Conservation (phyloP, 2,329 filamentous ascomycete species). For the Aspergillus hortae region DNA sequence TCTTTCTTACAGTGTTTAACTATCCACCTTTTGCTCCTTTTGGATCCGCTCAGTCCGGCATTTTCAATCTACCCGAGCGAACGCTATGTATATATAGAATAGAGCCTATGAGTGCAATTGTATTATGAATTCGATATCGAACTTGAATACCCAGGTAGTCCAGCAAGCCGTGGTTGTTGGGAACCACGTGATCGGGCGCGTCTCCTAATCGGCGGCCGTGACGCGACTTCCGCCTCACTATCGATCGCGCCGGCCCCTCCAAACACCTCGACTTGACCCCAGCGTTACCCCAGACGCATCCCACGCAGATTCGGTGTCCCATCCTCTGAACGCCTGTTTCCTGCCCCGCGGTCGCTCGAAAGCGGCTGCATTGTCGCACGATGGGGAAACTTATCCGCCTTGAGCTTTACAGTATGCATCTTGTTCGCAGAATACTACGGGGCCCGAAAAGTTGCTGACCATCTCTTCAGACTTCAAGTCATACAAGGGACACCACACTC, state of each 20-base stretch:
- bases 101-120: neutral
- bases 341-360: slow-evolving; percentile 21
- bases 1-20: slow-evolving; percentile 10
- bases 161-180: neutral
- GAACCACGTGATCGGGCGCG: slow-evolving; percentile 26
- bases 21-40: slow-evolving; percentile 2
- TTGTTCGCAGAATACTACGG: neutral
- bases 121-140: neutral
- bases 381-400: slow-evolving; percentile 97
- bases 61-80: neutral
- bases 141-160: neutral
- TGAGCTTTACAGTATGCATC: slow-evolving; percentile 78
- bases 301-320: neutral
- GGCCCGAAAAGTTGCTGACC: slow-evolving; percentile 18
- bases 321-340: neutral
- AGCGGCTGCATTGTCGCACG: slow-evolving; percentile 38
- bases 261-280: slow-evolving; percentile 11
- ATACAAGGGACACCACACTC: slow-evolving; percentile 92
- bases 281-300: slow-evolving; percentile 6
- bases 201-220: slow-evolving; percentile 18
- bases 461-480: slow-evolving; percentile 85
- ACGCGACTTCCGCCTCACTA: slow-evolving; percentile 17
- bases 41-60: neutral
- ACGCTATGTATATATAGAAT: neutral
- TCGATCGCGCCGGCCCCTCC: slow-evolving; percentile 21